A percentile compares a stretch with the other conserved stretches of the same genome.
phyloP scores from a whole-genome alignment of 768 basidiomycete species.

The Phylloporus rhodoxanthus region DNA sequence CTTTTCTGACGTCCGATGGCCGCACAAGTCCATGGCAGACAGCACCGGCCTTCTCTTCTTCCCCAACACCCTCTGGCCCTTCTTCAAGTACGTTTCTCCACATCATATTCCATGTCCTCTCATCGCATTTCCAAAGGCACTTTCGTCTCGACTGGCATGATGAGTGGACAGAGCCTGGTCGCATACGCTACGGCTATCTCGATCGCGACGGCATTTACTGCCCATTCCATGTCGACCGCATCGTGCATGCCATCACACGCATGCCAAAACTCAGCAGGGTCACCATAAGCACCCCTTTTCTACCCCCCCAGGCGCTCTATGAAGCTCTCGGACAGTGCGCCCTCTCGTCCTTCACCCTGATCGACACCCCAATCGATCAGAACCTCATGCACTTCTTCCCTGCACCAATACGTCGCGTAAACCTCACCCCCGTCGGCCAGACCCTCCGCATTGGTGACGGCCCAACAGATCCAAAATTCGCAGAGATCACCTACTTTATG shows the following conservation, averaged over 20 bases:
- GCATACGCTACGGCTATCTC: conserved; percentile 28
- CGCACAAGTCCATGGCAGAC: conserved; percentile 26
- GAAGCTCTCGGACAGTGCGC: conserved; percentile 24
- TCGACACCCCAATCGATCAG: conserved; percentile 34
- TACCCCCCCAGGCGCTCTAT: conserved; percentile 28
- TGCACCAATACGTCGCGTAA: conserved; percentile 21
- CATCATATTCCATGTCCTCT: background rate
- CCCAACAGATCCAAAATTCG: conserved; percentile 27
- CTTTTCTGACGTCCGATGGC: conserved; percentile 31
- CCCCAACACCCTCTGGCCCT: conserved; percentile 25
- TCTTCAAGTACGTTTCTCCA: conserved; percentile 22
- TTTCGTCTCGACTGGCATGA: conserved; percentile 33
- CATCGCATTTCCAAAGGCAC: conserved; percentile 17
- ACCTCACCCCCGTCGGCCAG: conserved; percentile 31
- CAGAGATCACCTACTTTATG: conserved; percentile 31
- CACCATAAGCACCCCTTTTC: conserved; percentile 29
- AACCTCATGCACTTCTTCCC: conserved; percentile 30
- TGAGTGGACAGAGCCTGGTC: conserved; percentile 33
- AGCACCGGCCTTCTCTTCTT: conserved; percentile 24
- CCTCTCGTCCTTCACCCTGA: conserved; percentile 23
- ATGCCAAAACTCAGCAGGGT: conserved; percentile 30
- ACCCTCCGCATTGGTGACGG: conserved; percentile 32
- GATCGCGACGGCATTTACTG: conserved; percentile 31
- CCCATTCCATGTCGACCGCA: conserved; percentile 24
- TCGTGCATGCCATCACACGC: conserved; percentile 19